phyloP scores from a whole-genome alignment of 2,329 filamentous ascomycete species.

The Thelonectria discophora region DNA sequence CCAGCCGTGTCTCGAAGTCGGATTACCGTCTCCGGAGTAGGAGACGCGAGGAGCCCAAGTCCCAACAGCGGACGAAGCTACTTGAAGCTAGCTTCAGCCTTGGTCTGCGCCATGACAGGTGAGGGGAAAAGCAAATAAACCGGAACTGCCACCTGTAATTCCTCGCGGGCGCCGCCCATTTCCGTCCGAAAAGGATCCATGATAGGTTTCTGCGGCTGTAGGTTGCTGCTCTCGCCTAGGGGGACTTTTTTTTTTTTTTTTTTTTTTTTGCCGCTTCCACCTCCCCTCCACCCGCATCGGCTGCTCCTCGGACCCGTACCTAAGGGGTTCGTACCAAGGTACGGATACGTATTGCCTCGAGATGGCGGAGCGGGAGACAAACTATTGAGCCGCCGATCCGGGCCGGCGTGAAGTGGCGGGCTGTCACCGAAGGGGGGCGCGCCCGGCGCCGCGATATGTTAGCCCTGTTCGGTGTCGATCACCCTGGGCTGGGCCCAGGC shows the following conservation, averaged over 20 bases:
- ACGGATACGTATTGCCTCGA: neutral
- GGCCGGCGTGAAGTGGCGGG: conserved; percentile 17
- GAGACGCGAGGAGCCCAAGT: conserved; percentile 12
- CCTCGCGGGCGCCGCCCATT: neutral
- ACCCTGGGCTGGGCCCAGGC: conserved; percentile 3
- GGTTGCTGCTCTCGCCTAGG: no score
- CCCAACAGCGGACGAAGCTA: conserved; percentile 8
- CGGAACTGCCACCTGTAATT: conserved; percentile 8
- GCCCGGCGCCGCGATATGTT: conserved; percentile 10
- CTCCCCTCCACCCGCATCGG: conserved; percentile 3
- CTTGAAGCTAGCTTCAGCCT: conserved; percentile 8
- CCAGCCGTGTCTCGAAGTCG: neutral
- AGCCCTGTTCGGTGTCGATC: conserved; percentile 17
- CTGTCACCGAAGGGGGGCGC: conserved; percentile 7
- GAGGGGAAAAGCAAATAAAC: conserved; percentile 21
- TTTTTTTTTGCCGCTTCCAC: neutral
- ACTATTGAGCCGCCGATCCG: conserved; percentile 21
- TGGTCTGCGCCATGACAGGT: conserved; percentile 17
- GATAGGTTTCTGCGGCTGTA: no score
- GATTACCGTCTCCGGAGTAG: conserved; percentile 7
- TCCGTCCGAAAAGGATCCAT: conserved; percentile 1
- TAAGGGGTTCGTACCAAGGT: neutral
- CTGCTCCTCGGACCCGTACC: neutral
- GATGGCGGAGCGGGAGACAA: conserved; percentile 5
- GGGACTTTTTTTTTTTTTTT: no score